Conservation (phyloP, 352 stramenopile genomes). For the Globisporangium viniferum region DNA sequence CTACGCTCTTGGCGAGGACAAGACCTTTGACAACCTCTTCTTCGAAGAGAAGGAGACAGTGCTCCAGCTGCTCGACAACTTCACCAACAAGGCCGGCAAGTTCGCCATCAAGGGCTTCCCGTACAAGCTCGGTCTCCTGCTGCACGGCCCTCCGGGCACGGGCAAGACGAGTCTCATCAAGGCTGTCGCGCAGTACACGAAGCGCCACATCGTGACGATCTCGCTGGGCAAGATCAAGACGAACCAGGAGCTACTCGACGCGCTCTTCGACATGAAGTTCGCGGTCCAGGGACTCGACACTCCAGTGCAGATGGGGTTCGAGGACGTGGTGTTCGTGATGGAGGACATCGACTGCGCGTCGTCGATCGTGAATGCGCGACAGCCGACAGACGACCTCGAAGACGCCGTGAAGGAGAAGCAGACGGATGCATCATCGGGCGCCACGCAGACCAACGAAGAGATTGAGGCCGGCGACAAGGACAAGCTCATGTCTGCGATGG, state of each 20-base stretch:
- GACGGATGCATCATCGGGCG: too few relatives aligned
- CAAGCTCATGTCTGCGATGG: conserved; percentile 27
- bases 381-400: too few relatives aligned
- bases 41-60: conserved; percentile 70
- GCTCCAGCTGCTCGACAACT: conserved; percentile 75
- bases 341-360: conserved; percentile 26
- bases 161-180: conserved; percentile 92
- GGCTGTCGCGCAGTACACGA: conserved; percentile 75
- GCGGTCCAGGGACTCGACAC: conserved; percentile 36
- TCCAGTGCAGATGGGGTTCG: conserved; percentile 41
- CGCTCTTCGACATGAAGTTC: conserved; percentile 57
- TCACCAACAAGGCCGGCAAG: conserved; percentile 17
- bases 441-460: too few relatives aligned
- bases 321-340: conserved; percentile 62
- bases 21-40: conserved; percentile 89
- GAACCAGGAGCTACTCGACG: conserved; percentile 63
- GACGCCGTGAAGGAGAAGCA: too few relatives aligned
- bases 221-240: conserved; percentile 55
- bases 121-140: too few relatives aligned
- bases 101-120: too few relatives aligned
- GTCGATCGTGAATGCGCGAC: conserved; percentile 31
- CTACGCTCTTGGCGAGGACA: conserved; percentile 80
- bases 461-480: too few relatives aligned
- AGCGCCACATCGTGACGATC: conserved; percentile 76
- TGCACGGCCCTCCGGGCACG: conserved; percentile 80